A percentile compares a stretch with the other conserved stretches of the same genome.
These are phyloP conservation scores for Prunus persica DNA, from an alignment of 306 rosid genomes.

Conservation along the genomic window DNA sequence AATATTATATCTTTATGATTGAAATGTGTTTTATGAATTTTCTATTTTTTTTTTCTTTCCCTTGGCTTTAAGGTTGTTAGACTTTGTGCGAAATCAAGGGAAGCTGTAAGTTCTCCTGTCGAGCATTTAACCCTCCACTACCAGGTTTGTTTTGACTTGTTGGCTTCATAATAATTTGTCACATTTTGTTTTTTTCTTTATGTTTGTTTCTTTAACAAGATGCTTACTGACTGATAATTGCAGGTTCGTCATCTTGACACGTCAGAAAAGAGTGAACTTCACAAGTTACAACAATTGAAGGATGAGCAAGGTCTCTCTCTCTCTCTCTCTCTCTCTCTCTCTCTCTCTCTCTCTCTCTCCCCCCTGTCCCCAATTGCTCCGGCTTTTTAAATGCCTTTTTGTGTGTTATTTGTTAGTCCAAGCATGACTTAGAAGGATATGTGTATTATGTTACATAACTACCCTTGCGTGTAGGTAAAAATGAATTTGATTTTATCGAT, in stretches of 20 bases:
- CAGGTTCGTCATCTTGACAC: conserved; percentile 99
- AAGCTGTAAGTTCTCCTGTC: conserved; percentile 99
- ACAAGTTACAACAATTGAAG: conserved; percentile 90
- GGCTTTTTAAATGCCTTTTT: background rate
- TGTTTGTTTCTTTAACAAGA: conserved; percentile 5
- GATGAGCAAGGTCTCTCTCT: conserved; percentile 83
- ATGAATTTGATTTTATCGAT: too few relatives aligned
- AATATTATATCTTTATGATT: background rate
- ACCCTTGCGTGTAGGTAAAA: background rate
- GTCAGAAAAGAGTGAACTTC: conserved; percentile 96
- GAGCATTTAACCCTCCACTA: conserved; percentile 98
- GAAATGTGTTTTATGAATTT: background rate
- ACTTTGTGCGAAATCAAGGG: conserved; percentile 97
- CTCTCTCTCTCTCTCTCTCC: background rate
- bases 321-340: conserved; percentile 12
- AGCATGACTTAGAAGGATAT: background rate
- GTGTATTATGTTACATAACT: background rate
- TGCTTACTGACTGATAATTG: conserved; percentile 11
- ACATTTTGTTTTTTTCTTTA: background rate
- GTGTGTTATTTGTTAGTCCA: background rate
- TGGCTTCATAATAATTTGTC: background rate
- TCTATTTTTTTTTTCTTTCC: background rate
- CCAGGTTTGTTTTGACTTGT: conserved; percentile 57
- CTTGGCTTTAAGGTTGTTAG: conserved; percentile 74
- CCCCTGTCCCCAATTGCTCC: background rate